Evolutionary conservation across 495 filamentous ascomycete genomes (phyloP).

Genomic region (Aspergillus coremiiformis): DNA sequence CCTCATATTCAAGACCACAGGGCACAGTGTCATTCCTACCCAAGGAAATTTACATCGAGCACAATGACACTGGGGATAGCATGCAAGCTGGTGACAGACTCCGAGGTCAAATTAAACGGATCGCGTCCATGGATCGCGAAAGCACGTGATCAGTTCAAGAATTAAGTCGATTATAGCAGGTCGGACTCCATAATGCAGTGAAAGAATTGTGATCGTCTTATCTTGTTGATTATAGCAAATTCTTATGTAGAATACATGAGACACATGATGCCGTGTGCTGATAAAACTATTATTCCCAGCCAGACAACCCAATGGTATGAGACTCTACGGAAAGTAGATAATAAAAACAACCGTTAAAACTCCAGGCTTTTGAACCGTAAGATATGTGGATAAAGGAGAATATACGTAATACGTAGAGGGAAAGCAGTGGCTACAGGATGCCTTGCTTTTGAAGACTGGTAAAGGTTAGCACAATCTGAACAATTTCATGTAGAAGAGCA

Average conservation of each 20-base stretch:
- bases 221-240: slow-evolving; percentile 2
- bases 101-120: no score
- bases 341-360: slow-evolving; percentile 26
- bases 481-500: not conserved
- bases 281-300: slow-evolving; percentile 9
- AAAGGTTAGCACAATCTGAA: slow-evolving; percentile 18
- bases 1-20: not conserved
- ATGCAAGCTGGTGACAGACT: not conserved
- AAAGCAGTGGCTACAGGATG: slow-evolving; percentile 27
- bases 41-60: not conserved
- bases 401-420: not conserved
- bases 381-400: slow-evolving; percentile 8
- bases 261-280: slow-evolving; percentile 7
- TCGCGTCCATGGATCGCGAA: slow-evolving; percentile 37
- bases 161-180: not conserved
- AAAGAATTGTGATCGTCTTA: not conserved
- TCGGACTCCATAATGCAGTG: not conserved
- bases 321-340: slow-evolving; percentile 4
- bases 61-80: not conserved
- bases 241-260: slow-evolving; percentile 18
- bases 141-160: slow-evolving; percentile 26
- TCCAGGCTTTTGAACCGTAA: slow-evolving; percentile 25
- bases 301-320: slow-evolving; percentile 15
- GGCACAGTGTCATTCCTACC: not conserved
- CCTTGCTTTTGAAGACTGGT: slow-evolving; percentile 50